phyloP scores from a whole-genome alignment of 1,284 basidiomycete species.

The Fomitopsis schrenkii region DNA sequence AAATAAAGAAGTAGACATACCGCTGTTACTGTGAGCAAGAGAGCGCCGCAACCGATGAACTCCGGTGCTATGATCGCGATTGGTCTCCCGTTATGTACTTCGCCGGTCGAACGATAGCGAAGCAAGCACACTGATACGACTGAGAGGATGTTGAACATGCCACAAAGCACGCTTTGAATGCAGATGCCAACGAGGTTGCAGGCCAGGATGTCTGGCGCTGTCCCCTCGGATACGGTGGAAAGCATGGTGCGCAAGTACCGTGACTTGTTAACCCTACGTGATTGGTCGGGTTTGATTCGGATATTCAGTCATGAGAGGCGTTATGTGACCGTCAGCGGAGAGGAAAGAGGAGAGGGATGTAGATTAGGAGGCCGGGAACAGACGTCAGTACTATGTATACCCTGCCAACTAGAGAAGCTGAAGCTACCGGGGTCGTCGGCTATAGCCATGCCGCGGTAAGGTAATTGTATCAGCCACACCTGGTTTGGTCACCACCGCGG shows the following conservation, averaged over 20 bases:
- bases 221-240: not conserved
- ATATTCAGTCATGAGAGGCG: no score
- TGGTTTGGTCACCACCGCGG: no score
- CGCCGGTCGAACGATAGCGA: not conserved
- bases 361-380: no score
- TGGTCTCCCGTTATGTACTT: not conserved
- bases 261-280: no score
- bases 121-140: not conserved
- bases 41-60: not conserved
- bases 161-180: not conserved
- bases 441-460: no score
- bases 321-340: no score
- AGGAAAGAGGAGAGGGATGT: no score
- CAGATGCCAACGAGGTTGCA: not conserved
- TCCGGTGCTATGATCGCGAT: not conserved
- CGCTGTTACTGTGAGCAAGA: not conserved
- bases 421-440: no score
- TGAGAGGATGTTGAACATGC: not conserved
- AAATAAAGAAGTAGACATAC: not conserved
- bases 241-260: not conserved
- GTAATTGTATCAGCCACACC: no score
- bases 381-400: no score
- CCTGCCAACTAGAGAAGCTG: no score
- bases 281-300: no score
- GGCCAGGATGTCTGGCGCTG: not conserved